These are phyloP conservation scores for Anacardium occidentale DNA, from an alignment of 345 rosid genomes.

Conservation along the genomic window DNA sequence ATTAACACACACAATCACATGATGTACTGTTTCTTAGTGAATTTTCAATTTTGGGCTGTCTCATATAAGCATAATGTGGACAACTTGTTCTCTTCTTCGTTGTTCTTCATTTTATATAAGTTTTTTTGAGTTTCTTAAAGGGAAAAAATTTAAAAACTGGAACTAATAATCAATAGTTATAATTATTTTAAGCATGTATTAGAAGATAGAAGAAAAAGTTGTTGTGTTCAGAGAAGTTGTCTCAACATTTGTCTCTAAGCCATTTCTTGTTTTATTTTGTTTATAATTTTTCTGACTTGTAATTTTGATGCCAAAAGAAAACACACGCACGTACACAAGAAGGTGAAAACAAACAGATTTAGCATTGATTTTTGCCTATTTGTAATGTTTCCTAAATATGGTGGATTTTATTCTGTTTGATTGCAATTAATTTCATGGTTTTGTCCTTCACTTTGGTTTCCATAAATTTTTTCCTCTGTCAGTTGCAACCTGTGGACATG, in stretches of 20 bases:
- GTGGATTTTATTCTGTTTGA: not conserved
- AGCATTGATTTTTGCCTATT: not conserved
- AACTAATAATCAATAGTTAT: not conserved
- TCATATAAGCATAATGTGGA: no score
- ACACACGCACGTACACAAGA: no score
- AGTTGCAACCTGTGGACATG: constrained; percentile 62
- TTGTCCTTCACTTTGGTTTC: constrained; percentile 27
- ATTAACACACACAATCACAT: no score
- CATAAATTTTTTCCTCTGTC: constrained; percentile 17
- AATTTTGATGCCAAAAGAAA: no score
- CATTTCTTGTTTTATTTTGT: not conserved
- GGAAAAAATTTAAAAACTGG: not conserved
- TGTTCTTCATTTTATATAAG: no score
- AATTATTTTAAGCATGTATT: not conserved
- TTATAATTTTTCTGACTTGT: not conserved
- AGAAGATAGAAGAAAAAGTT: no score
- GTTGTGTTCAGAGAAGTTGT: not conserved
- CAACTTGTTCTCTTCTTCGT: no score
- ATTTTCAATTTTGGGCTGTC: no score
- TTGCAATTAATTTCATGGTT: constrained; percentile 13
- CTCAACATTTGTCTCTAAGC: not conserved
- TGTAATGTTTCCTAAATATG: not conserved
- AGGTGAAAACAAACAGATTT: no score
- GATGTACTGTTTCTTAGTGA: no score
- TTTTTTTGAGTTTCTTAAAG: no score